Evolutionary conservation across 768 basidiomycete species (phyloP).

Genomic region (Panus rudis): DNA sequence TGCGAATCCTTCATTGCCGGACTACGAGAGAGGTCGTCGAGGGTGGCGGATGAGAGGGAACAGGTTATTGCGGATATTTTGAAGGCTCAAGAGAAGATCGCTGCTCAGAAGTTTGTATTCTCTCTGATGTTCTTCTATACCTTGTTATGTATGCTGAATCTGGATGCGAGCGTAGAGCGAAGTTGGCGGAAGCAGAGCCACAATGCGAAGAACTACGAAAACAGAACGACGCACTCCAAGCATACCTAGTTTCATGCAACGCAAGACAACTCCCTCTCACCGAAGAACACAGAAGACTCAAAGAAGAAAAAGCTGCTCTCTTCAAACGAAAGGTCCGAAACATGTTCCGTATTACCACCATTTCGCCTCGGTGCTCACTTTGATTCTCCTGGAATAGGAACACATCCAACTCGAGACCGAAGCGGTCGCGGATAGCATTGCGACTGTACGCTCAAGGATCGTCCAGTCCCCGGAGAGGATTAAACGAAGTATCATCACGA

Average conservation of each 20-base stretch:
- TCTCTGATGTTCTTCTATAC: neutral
- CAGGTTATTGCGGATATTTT: constrained; percentile 41
- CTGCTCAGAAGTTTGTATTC: constrained; percentile 47
- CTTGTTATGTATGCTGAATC: neutral
- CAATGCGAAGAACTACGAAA: constrained; percentile 49
- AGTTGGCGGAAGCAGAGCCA: constrained; percentile 64
- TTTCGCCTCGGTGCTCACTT: neutral
- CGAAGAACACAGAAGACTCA: constrained; percentile 64
- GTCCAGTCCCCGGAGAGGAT: constrained; percentile 91
- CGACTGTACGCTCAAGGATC: constrained; percentile 64
- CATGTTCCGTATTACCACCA: neutral
- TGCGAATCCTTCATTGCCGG: constrained; percentile 53
- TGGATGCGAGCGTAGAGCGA: constrained; percentile 35
- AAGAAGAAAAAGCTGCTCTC: constrained; percentile 59
- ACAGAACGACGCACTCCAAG: constrained; percentile 56
- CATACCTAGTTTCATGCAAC: constrained; percentile 64
- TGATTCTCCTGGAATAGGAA: too few species aligned
- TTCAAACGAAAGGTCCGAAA: constrained; percentile 53
- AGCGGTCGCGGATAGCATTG: too few species aligned
- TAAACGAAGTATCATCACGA: constrained; percentile 71
- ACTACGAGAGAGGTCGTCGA: constrained; percentile 54
- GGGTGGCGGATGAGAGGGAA: constrained; percentile 56
- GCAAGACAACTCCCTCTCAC: constrained; percentile 52
- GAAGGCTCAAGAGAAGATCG: constrained; percentile 45
- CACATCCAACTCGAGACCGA: too few species aligned